Base-by-base conservation (phyloP, 2,329 filamentous ascomycete genomes). In the Pseudogymnoascus sp. region DNA sequence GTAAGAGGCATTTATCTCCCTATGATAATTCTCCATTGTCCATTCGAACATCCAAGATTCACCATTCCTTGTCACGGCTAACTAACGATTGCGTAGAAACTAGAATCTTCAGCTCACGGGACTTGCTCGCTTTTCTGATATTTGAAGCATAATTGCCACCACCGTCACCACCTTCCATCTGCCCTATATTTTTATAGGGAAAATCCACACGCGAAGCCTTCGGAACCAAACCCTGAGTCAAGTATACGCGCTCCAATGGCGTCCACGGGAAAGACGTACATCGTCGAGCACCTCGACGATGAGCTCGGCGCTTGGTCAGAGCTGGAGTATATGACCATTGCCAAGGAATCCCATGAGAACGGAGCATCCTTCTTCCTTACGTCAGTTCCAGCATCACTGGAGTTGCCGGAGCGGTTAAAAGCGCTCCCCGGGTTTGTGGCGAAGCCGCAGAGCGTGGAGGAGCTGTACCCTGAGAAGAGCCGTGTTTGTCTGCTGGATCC, bases 261-360 rank as follows among this genome's bases (percentile, higher is more conserved):
- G 19, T 66, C 73, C 44, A 68, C 67, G 16, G 74, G 75, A 68
- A 90, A 92, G 76, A 93, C 86, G 47, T 97, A 95, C 77, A 90
- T 97, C 71, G 93, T 97, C 70, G 93, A 97, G 80, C 93, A 99
- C 77, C 86, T 99, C 68, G 95, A 99, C 78, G 88, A 90, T 42
- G 95, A 99, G 76, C 83, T 99, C 31, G 95, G 96, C 35, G 84
- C 86, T 42, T 99, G 95, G 95, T 97, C 95, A 24, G 86, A 91
- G 67, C 84, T 97, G 62, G 95, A 99, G 79, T 99, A 99, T 78
- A 80, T 86, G 63, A 85, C 89, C 72, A 97, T 99, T 74, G 91
- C 91, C 61, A 80, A 83, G 65, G 95, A 99, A 79, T 91, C 89
- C 61, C 79, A 85, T 66, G 81, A 82, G 24, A 78, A 84, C 3